Base-by-base conservation (phyloP, 345 rosid species). In the Jatropha curcas region DNA sequence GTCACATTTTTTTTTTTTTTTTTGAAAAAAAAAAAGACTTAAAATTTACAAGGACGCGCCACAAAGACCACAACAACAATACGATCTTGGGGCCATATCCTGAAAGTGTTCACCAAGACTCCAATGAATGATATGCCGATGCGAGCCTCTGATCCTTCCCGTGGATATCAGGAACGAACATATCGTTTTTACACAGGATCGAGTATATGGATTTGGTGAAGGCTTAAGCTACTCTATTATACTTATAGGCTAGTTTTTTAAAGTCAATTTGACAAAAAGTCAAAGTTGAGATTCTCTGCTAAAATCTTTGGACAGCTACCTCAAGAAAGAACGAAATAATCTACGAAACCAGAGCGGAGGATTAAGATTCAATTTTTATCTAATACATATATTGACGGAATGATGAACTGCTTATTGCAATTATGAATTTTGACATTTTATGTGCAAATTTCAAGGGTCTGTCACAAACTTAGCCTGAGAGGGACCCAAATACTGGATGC, bases 151-250 rank as follows among this genome's bases (percentile, higher is more conserved):
- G 80, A 94, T 82, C 82, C 75, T 76, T 81, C 86, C 37, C 83
- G 84, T 10, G 92, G 89, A 58, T 94, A 90, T 74, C 98, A 97
- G 0, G 97, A 98, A 82, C 85, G 98, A 84, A 92, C 98, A 13
- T 92, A 94, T 65, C 81, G 97, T 52, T 92, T 94, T 78, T 92
- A 94, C 81, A 85, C 77, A 0, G 97, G 98, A 84, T 7, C 80
- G 53, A 73, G 93, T 92, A 2, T 94, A 87, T 55, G 76, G 79
- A 20, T 94, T 89, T 60, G 98, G 97, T 62, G 77, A 88, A 8
- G 98, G 98, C 73, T 83, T 90, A 76, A 92, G 97, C 88, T 94
- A 90, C 82, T 80, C 86, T 7, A 71, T 46, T 94, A 79, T 71
- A 67, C 83, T 12, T 87, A 89, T 90, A 84, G n/a, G n/a, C n/a